These are phyloP conservation scores for Rhododendron molle DNA, from an alignment of 148 eudicot genomes.

Conservation along the genomic window DNA sequence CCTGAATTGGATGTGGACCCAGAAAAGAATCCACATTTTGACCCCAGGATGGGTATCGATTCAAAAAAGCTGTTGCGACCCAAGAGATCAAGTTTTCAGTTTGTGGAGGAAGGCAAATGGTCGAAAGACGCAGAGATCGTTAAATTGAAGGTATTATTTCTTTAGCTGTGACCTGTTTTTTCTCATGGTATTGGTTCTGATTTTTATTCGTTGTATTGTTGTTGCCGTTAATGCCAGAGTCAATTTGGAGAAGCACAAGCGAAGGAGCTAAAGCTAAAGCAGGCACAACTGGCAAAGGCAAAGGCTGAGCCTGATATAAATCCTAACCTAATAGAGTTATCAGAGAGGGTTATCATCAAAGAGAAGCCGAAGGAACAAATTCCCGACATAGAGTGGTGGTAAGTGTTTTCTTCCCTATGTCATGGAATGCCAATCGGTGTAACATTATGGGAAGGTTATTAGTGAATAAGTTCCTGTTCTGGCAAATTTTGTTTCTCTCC, in stretches of 20 bases:
- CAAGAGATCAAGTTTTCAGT: slow-evolving; percentile 74
- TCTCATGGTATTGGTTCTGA: background rate
- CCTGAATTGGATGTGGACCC: slow-evolving; percentile 92
- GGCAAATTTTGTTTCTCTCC: background rate
- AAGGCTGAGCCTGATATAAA: slow-evolving; percentile 95
- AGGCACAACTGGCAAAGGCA: slow-evolving; percentile 92
- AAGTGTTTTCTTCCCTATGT: slow-evolving; percentile 24
- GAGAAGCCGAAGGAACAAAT: slow-evolving; percentile 80
- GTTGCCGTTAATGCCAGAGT: slow-evolving; percentile 43
- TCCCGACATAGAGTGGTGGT: slow-evolving; percentile 98
- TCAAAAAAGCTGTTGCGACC: slow-evolving; percentile 85
- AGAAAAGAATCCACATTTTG: slow-evolving; percentile 84
- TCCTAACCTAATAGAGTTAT: slow-evolving; percentile 92
- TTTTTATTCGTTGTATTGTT: slow-evolving; percentile 9
- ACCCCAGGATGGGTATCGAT: slow-evolving; percentile 86
- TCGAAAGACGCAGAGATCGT: slow-evolving; percentile 86
- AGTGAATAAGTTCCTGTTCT: background rate
- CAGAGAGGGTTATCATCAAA: slow-evolving; percentile 75
- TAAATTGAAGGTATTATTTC: slow-evolving; percentile 64
- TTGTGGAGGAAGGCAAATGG: slow-evolving; percentile 99
- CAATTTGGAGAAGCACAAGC: slow-evolving; percentile 99
- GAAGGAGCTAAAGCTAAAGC: slow-evolving; percentile 84
- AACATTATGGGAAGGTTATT: background rate
- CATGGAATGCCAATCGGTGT: background rate
- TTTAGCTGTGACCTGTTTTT: background rate